Conservation (phyloP, 1,139 yeast genomes). For the Blastobotrys proliferans region DNA sequence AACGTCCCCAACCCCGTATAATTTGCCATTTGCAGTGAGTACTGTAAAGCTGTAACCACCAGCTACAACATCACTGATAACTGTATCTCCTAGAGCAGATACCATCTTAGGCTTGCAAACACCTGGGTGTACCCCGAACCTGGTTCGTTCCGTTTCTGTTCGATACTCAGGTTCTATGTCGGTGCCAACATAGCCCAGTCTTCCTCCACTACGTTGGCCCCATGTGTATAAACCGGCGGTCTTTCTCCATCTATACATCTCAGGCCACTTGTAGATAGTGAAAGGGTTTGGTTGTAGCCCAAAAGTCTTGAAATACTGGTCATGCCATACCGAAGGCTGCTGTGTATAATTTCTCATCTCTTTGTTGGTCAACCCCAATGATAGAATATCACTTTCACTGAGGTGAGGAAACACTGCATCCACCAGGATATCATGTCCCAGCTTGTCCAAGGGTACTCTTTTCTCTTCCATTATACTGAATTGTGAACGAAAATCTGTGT, state of each 20-base stretch:
- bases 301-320: constrained; percentile 26
- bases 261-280: constrained; percentile 44
- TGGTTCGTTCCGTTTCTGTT: constrained; percentile 25
- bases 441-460: constrained; percentile 8
- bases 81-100: constrained; percentile 35
- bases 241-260: constrained; percentile 44
- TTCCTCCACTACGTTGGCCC: constrained; percentile 53
- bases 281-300: constrained; percentile 27
- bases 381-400: constrained; percentile 23
- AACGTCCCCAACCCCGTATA: constrained; percentile 28
- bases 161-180: constrained; percentile 16
- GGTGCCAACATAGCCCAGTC: constrained; percentile 49
- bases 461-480: too few species aligned
- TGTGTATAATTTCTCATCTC: constrained; percentile 19
- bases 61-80: constrained; percentile 54
- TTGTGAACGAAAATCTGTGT: too few species aligned
- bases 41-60: constrained; percentile 69
- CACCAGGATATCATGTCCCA: constrained; percentile 32
- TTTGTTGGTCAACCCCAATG: constrained; percentile 23
- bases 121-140: constrained; percentile 16
- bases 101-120: constrained; percentile 26
- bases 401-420: constrained; percentile 29
- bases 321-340: constrained; percentile 32
- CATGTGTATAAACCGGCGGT: constrained; percentile 53
- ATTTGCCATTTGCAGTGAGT: constrained; percentile 32